phyloP scores from a whole-genome alignment of 164 flowering plant species.

The Macadamia integrifolia region DNA sequence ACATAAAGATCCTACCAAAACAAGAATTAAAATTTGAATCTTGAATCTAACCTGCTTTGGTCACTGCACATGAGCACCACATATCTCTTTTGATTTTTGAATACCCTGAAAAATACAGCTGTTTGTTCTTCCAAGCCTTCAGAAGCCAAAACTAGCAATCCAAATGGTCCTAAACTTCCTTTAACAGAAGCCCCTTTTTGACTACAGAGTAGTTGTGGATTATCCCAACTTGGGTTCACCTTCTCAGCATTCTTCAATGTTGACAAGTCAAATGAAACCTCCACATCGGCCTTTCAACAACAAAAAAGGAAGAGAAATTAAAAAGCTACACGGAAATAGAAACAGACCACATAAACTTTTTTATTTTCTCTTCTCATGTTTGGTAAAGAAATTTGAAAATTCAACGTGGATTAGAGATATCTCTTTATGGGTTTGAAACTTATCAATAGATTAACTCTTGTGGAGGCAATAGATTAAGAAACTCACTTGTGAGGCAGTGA shows the following conservation, averaged over 20 bases:
- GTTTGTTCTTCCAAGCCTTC: conserved; percentile 47
- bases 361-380: too few relatives aligned
- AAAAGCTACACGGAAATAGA: too few relatives aligned
- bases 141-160: conserved; percentile 46
- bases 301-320: too few relatives aligned
- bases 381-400: too few relatives aligned
- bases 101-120: conserved; percentile 50
- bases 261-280: conserved; percentile 33
- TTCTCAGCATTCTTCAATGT: conserved; percentile 34
- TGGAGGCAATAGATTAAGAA: too few relatives aligned
- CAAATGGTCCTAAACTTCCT: conserved; percentile 61
- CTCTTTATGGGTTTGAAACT: too few relatives aligned
- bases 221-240: conserved; percentile 33
- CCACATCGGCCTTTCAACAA: conserved; percentile 42
- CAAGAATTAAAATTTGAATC: too few relatives aligned
- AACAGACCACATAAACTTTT: too few relatives aligned
- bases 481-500: too few relatives aligned
- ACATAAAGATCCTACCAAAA: too few relatives aligned
- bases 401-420: too few relatives aligned
- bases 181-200: conserved; percentile 31
- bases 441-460: too few relatives aligned
- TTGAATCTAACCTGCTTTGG: conserved; percentile 45
- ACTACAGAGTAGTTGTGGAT: conserved; percentile 43
- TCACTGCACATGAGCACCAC: conserved; percentile 70
- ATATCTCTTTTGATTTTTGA: conserved; percentile 28